These are phyloP conservation scores for Trichophyton verrucosum DNA, from an alignment of 2,329 filamentous ascomycete species.

Conservation along the genomic window DNA sequence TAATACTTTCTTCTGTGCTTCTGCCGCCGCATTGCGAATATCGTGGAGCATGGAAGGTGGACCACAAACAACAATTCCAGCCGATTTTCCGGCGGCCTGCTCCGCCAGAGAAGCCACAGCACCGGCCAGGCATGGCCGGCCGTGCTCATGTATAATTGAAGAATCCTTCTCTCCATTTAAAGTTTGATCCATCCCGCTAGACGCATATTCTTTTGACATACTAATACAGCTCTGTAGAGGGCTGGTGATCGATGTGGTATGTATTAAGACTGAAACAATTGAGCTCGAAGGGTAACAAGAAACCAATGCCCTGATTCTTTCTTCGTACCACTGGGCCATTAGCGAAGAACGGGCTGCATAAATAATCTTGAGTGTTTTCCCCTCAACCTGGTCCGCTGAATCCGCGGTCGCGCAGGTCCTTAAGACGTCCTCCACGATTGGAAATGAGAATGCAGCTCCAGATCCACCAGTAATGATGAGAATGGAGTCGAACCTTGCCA, in stretches of 20 bases:
- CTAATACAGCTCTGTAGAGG: background rate
- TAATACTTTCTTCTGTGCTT: conserved; percentile 29
- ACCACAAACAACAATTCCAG: conserved; percentile 26
- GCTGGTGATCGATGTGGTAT: conserved; percentile 12
- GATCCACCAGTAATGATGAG: conserved; percentile 46
- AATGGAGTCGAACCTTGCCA: conserved; percentile 30
- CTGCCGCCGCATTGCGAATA: conserved; percentile 36
- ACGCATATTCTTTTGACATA: background rate
- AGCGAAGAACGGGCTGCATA: conserved; percentile 2
- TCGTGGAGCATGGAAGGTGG: conserved; percentile 38
- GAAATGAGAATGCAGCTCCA: conserved; percentile 42
- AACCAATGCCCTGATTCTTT: background rate
- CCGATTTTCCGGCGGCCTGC: conserved; percentile 15
- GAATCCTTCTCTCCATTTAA: background rate
- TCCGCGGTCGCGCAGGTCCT: background rate
- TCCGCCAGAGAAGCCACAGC: conserved; percentile 13
- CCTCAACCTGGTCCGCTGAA: background rate
- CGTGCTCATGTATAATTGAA: conserved; percentile 1
- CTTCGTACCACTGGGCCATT: conserved; percentile 15
- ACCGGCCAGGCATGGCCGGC: conserved; percentile 25
- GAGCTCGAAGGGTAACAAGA: conserved; percentile 9
- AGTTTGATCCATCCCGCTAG: background rate
- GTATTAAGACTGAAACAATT: conserved; percentile 15
- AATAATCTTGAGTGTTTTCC: background rate
- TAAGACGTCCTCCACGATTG: conserved; percentile 35